Base-by-base conservation (phyloP, 805 yeast genomes). In the Wickerhamiella kurtzmanii region DNA sequence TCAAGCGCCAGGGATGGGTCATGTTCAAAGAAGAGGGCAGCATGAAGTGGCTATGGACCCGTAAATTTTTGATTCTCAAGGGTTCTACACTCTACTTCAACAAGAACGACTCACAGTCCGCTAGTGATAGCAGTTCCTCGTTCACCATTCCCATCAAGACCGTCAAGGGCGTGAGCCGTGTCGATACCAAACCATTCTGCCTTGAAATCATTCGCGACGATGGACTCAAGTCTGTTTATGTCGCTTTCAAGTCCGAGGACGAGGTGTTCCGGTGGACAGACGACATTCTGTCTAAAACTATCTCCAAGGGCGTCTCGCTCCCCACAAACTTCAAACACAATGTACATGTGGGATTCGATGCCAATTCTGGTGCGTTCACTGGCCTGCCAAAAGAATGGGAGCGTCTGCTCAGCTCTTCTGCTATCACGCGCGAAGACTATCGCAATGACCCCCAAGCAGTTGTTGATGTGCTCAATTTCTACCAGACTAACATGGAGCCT, bases 311-410 rank as follows among this genome's bases (percentile, higher is more conserved):
- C 36, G 96, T 92, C 9, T 87, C 96, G 2, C 80, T 79, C 37
- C 99, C 99, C 5, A 84, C 89, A 16, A 88, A 89, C 63, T 89
- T 89, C 63, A 86, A 95, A 9, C 98, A 94, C 62, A 83, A 80
- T 59, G 96, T 88, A 25, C 97, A 92, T 59, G 97, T 92, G 8
- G 96, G 95, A 20, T 80, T 84, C 44, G 96, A 89, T 62, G 72
- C 79, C 3, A 76, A 74, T 52, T 75, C 86, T 18, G 96, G 96
- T 11, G 82, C 83, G 40, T 89, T 82, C 61, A 85, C 92, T 0
- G 97, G 96, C 2, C 68, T 92, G 39, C 98, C 98, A 0, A 80
- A 76, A 22, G 94, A 86, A 58, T 92, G 98, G 98, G 86, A 86
- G 52, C 74, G 76, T 51, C 69, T 88, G 35, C 70, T 92, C 45